These are phyloP conservation scores for Camellia granthamiana DNA, from an alignment of 148 eudicot species.

Conservation along the genomic window DNA sequence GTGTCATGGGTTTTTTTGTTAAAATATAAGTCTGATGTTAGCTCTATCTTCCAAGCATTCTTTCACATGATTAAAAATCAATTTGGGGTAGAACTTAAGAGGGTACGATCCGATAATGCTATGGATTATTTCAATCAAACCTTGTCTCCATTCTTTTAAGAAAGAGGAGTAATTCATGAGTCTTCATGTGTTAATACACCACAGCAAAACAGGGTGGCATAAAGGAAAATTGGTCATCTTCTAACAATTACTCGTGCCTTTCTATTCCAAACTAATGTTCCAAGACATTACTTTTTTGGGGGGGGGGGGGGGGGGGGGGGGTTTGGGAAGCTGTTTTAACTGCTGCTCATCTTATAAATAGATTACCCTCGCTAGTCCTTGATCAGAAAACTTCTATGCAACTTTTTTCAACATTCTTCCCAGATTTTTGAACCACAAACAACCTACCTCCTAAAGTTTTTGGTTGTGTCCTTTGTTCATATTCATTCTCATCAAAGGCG, in stretches of 20 bases:
- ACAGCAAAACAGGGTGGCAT: too few relatives aligned
- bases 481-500: neutral
- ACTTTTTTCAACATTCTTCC: neutral
- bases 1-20: neutral
- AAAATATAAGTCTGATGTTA: slow-evolving; percentile 3
- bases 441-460: neutral
- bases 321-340: neutral
- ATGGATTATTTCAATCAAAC: slow-evolving; percentile 3
- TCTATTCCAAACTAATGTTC: neutral
- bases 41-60: neutral
- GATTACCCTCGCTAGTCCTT: neutral
- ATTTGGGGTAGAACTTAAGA: neutral
- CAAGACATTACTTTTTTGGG: neutral
- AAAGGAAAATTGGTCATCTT: too few relatives aligned
- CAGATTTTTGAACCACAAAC: neutral
- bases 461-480: neutral
- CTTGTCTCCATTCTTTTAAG: neutral
- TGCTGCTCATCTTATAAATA: neutral
- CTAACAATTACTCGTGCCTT: too few relatives aligned
- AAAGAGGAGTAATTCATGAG: neutral
- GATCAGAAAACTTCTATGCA: neutral
- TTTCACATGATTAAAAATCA: neutral
- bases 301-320: neutral
- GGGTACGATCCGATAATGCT: neutral
- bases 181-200: too few relatives aligned